Evolutionary conservation across 2,329 filamentous ascomycete genomes (phyloP).

Genomic region (Talaromyces rugulosus): DNA sequence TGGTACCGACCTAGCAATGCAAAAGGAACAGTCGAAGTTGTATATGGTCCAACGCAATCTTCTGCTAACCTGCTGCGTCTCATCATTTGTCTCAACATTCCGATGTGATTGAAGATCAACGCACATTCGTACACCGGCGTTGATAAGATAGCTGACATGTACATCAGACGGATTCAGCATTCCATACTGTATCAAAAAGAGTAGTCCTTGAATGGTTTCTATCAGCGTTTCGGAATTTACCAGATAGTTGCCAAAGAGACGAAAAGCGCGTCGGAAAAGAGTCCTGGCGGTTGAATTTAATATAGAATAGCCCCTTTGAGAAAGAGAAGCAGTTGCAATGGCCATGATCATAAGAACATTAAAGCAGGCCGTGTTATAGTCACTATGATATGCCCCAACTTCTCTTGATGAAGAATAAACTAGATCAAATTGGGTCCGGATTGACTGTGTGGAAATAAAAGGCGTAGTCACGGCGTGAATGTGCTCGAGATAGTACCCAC

Average conservation of each 20-base stretch:
- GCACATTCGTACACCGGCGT: not conserved
- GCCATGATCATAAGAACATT: not conserved
- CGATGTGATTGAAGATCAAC: not conserved
- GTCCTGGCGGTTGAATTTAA: not conserved
- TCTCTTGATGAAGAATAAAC: not conserved
- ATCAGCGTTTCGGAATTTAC: not conserved
- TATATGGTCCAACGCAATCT: not conserved
- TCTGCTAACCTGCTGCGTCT: not conserved
- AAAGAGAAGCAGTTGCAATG: not conserved
- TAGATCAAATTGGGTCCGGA: not conserved
- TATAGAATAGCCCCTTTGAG: not conserved
- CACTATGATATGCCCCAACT: not conserved
- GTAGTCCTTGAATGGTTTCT: not conserved
- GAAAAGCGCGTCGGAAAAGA: not conserved
- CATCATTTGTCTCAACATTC: not conserved
- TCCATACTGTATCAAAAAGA: not conserved
- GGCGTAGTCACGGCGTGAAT: not conserved
- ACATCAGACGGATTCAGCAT: not conserved
- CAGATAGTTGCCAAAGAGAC: not conserved
- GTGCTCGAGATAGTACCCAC: not conserved
- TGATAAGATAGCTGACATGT: not conserved
- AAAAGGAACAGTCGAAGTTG: not conserved
- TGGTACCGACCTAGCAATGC: not conserved
- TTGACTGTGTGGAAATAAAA: not conserved
- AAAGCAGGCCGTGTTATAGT: not conserved